phyloP scores from a whole-genome alignment of 768 basidiomycete genomes.

The Tylopilus vinaceipallidus region DNA sequence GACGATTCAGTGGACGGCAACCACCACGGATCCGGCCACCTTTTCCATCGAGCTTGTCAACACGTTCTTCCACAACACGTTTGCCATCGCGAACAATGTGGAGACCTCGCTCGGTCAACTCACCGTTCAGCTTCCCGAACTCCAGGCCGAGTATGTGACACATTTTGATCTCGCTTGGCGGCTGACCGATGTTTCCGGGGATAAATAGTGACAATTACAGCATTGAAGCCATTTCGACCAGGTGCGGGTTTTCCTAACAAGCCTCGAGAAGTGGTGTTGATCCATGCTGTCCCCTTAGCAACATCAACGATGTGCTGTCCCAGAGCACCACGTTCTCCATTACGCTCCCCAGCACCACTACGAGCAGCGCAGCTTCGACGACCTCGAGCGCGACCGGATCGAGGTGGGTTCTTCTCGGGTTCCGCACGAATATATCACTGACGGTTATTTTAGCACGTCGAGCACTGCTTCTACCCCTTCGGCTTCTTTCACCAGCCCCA shows the following conservation, averaged over 20 bases:
- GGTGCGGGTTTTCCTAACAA: slow-evolving; percentile 23
- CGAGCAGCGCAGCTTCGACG: slow-evolving; percentile 14
- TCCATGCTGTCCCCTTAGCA: slow-evolving; percentile 15
- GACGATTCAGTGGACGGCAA: slow-evolving; percentile 48
- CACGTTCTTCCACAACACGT: slow-evolving; percentile 47
- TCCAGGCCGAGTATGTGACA: slow-evolving; percentile 42
- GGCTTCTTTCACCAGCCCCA: slow-evolving; percentile 14
- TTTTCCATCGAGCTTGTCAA: slow-evolving; percentile 52
- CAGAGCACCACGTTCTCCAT: slow-evolving; percentile 43
- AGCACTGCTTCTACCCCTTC: background rate
- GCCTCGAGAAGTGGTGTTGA: background rate
- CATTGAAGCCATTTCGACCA: slow-evolving; percentile 43
- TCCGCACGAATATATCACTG: background rate
- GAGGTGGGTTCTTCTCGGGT: slow-evolving; percentile 6
- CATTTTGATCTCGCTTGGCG: background rate
- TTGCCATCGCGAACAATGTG: slow-evolving; percentile 57
- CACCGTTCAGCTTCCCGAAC: slow-evolving; percentile 43
- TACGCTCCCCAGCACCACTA: slow-evolving; percentile 13
- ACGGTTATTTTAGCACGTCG: slow-evolving; percentile 1
- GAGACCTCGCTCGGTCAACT: slow-evolving; percentile 32
- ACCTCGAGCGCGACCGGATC: background rate
- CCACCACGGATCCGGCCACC: slow-evolving; percentile 37
- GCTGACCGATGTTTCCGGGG: background rate
- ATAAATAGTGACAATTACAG: slow-evolving; percentile 45
- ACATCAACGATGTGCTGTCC: slow-evolving; percentile 47